phyloP scores from a whole-genome alignment of 306 rosid genomes.

The Dicorynia guianensis region DNA sequence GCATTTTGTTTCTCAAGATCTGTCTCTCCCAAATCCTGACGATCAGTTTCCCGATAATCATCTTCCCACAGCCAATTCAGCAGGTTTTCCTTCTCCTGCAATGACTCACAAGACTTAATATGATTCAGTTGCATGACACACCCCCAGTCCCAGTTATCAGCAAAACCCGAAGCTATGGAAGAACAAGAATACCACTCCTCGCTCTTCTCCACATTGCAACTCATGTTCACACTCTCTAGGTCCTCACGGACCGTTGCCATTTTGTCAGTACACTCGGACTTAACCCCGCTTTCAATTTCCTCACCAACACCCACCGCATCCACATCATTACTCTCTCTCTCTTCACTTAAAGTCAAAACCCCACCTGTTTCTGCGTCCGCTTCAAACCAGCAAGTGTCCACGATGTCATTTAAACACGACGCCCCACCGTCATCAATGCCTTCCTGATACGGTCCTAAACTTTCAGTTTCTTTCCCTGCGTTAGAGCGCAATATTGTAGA shows the following conservation, averaged over 20 bases:
- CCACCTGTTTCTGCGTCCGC: constrained; percentile 26
- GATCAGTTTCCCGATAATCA: constrained; percentile 43
- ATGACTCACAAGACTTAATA: not conserved
- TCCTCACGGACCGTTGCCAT: not conserved
- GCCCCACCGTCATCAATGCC: constrained; percentile 31
- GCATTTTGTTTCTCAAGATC: constrained; percentile 47
- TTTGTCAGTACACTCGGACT: not conserved
- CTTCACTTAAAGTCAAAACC: constrained; percentile 32
- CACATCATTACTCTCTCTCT: not conserved
- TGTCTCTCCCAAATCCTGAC: constrained; percentile 19
- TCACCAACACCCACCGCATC: not conserved
- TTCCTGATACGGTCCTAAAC: constrained; percentile 6
- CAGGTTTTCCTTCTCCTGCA: constrained; percentile 31
- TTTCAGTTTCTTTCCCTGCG: not conserved
- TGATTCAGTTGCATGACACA: constrained; percentile 24
- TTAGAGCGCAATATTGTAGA: not conserved
- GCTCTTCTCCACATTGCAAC: constrained; percentile 19
- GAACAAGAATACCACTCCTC: constrained; percentile 40
- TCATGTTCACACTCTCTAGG: constrained; percentile 15
- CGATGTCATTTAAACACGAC: constrained; percentile 40
- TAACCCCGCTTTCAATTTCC: constrained; percentile 2
- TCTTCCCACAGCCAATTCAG: constrained; percentile 54
- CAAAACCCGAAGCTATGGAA: constrained; percentile 22
- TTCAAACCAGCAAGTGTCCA: constrained; percentile 40
- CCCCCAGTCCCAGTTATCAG: constrained; percentile 56